These are phyloP conservation scores for Pseudogymnoascus sp. DNA, from an alignment of 2,329 filamentous ascomycete species.

Conservation along the genomic window DNA sequence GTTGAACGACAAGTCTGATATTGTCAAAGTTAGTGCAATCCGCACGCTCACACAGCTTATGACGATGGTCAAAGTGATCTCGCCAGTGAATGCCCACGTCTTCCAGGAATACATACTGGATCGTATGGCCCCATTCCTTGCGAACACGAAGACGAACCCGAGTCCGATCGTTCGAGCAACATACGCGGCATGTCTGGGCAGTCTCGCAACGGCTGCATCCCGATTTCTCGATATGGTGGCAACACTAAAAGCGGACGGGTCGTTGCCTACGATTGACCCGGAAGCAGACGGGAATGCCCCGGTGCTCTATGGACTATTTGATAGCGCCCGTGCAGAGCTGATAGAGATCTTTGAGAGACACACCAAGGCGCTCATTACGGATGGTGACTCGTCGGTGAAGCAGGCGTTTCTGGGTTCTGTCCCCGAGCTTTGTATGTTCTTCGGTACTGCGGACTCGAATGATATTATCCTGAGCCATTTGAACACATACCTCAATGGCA, in stretches of 20 bases:
- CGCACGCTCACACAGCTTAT: slow-evolving; percentile 82
- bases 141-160: slow-evolving; percentile 43
- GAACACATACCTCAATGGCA: slow-evolving; percentile 94
- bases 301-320: slow-evolving; percentile 75
- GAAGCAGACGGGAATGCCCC: slow-evolving; percentile 63
- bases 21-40: slow-evolving; percentile 78
- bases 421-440: slow-evolving; percentile 87
- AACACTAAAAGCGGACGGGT: slow-evolving; percentile 74
- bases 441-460: slow-evolving; percentile 82
- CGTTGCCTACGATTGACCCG: slow-evolving; percentile 67
- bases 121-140: slow-evolving; percentile 52
- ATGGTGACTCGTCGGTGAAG: slow-evolving; percentile 75
- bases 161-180: slow-evolving; percentile 73
- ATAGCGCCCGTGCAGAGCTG: slow-evolving; percentile 75
- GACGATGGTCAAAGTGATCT: slow-evolving; percentile 80
- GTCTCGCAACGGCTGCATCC: slow-evolving; percentile 74
- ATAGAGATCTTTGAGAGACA: slow-evolving; percentile 78
- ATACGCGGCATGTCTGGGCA: slow-evolving; percentile 87
- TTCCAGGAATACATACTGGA: slow-evolving; percentile 61
- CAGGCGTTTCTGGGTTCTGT: slow-evolving; percentile 89
- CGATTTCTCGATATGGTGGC: slow-evolving; percentile 87
- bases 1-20: slow-evolving; percentile 71
- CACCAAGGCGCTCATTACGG: slow-evolving; percentile 82
- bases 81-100: slow-evolving; percentile 62
- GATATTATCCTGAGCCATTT: slow-evolving; percentile 94